Conservation (phyloP, 1,284 basidiomycete genomes). For the Heliocybe sulcata region DNA sequence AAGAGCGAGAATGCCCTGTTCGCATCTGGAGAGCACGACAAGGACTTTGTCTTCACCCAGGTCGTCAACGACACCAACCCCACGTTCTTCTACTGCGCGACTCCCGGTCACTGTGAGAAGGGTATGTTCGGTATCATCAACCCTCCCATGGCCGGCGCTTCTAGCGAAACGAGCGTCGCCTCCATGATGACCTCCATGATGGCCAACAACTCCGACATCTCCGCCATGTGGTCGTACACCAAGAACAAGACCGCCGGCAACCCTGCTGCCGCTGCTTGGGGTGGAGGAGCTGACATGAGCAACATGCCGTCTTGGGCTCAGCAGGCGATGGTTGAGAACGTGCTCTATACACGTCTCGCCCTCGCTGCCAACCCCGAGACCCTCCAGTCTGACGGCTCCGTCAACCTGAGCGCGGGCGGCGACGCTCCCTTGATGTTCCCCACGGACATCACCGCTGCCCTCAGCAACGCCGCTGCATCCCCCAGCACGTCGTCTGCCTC, state of each 20-base stretch:
- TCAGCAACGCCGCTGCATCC: constrained; percentile 18
- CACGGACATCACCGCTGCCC: constrained; percentile 38
- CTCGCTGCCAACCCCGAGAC: constrained; percentile 55
- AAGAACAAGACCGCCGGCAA: constrained; percentile 39
- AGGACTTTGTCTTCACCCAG: constrained; percentile 60
- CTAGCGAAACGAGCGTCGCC: constrained; percentile 30
- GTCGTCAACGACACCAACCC: constrained; percentile 66
- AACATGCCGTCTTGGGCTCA: constrained; percentile 49
- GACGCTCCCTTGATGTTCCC: constrained; percentile 49
- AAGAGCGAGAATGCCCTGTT: constrained; percentile 52
- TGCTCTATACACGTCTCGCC: constrained; percentile 46
- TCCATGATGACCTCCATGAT: constrained; percentile 47
- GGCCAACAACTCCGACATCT: constrained; percentile 43
- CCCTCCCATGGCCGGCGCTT: constrained; percentile 38
- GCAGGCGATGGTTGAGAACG: constrained; percentile 21
- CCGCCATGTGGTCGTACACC: constrained; percentile 47
- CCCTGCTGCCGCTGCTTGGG: constrained; percentile 49
- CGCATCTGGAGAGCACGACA: constrained; percentile 55
- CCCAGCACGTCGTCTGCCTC: constrained; percentile 16
- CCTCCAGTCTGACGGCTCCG: constrained; percentile 39
- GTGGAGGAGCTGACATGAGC: constrained; percentile 49
- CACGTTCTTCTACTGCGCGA: constrained; percentile 66
- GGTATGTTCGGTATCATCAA: constrained; percentile 82
- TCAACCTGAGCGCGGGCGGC: constrained; percentile 39
- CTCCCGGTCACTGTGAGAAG: constrained; percentile 61